Evolutionary conservation across 2,329 filamentous ascomycete species (phyloP).

Genomic region (Periconia macrospinosa): DNA sequence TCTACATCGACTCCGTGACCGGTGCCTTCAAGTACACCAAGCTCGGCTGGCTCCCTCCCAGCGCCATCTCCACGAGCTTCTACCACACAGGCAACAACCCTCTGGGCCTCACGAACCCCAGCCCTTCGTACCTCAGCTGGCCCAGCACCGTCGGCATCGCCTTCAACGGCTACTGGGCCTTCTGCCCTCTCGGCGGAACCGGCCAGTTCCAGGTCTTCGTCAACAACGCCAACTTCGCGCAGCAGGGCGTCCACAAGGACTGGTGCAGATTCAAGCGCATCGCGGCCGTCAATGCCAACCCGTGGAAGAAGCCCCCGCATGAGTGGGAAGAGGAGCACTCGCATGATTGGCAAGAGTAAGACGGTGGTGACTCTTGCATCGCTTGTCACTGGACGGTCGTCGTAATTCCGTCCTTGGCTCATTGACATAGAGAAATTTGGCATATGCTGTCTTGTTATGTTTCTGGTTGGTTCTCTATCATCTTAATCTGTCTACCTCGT

Average conservation of each 20-base stretch:
- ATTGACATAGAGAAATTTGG: constrained; percentile 5
- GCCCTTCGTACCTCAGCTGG: constrained; percentile 31
- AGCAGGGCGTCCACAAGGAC: not conserved
- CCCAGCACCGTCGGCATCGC: constrained; percentile 23
- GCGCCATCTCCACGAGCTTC: constrained; percentile 25
- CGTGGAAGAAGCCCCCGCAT: constrained; percentile 11
- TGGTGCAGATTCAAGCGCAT: constrained; percentile 7
- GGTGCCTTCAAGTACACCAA: constrained; percentile 28
- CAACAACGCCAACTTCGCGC: constrained; percentile 24
- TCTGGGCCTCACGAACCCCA: constrained; percentile 19
- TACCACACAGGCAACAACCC: constrained; percentile 33
- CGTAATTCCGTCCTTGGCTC: too few species aligned
- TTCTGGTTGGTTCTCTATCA: not conserved
- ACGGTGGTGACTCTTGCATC: too few species aligned
- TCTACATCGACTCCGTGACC: constrained; percentile 25
- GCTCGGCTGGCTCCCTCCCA: constrained; percentile 26
- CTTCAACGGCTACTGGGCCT: constrained; percentile 6
- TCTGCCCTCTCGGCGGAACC: constrained; percentile 24
- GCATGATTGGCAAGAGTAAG: too few species aligned
- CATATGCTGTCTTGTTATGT: constrained; percentile 8
- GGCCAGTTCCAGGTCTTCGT: constrained; percentile 33
- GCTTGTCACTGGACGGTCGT: too few species aligned
- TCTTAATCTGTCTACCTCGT: constrained; percentile 1
- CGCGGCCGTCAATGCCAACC: constrained; percentile 14
- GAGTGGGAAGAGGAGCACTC: not conserved